A percentile compares a stretch with the other conserved stretches of the same genome.
phyloP scores from a whole-genome alignment of 495 filamentous ascomycete species.

The Aspergillus ellipticus region DNA sequence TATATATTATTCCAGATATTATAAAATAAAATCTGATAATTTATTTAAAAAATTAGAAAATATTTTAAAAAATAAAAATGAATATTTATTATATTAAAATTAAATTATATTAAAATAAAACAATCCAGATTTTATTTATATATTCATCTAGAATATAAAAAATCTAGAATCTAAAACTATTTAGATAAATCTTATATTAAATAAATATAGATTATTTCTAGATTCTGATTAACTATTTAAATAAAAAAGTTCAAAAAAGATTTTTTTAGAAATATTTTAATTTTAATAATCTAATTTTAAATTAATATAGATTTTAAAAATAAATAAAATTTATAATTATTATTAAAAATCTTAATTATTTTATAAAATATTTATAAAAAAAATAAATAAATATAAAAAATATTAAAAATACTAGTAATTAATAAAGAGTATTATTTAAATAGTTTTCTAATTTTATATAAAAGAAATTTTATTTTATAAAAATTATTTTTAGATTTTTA shows the following conservation, averaged over 20 bases:
- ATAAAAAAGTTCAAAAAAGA: too few species aligned
- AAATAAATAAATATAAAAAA: not conserved
- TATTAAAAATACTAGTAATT: not conserved
- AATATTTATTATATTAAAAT: slow-evolving; percentile 1
- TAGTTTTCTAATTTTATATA: too few species aligned
- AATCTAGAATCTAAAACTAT: not conserved
- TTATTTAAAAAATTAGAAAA: not conserved
- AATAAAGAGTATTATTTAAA: not conserved
- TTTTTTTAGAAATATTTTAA: too few species aligned
- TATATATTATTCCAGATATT: not conserved
- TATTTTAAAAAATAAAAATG: not conserved
- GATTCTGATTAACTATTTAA: too few species aligned
- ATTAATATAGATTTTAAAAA: too few species aligned
- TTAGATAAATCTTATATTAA: too few species aligned
- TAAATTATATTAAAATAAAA: too few species aligned
- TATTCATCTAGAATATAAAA: too few species aligned
- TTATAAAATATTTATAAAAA: not conserved
- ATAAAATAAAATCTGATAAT: not conserved
- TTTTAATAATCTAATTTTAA: too few species aligned
- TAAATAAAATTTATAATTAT: not conserved
- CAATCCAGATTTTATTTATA: too few species aligned
- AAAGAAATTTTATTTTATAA: too few species aligned
- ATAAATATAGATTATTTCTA: too few species aligned
- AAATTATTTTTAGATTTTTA: not conserved
- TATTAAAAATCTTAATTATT: not conserved